Percentiles rank a stretch among this genome's conserved stretches.
phyloP scores from a whole-genome alignment of 805 yeast species.

The Zygosaccharomyces rouxii region DNA sequence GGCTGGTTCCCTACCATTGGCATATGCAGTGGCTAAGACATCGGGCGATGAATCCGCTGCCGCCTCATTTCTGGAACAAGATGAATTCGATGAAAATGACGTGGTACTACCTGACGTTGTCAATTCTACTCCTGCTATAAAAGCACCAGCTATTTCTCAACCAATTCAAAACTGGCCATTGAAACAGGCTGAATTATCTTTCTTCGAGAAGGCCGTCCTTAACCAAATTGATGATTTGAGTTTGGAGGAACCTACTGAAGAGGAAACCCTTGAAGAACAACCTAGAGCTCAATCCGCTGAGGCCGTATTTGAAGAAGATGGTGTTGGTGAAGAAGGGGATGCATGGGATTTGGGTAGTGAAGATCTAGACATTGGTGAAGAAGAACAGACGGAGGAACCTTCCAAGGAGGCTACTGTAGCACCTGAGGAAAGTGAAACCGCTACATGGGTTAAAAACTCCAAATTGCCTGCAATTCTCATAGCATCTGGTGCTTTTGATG shows the following conservation, averaged over 20 bases:
- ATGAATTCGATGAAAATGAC: slow-evolving; percentile 61
- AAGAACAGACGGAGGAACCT: slow-evolving; percentile 43
- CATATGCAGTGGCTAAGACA: slow-evolving; percentile 87
- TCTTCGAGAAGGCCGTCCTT: slow-evolving; percentile 76
- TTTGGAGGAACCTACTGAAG: slow-evolving; percentile 39
- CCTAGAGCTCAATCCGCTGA: slow-evolving; percentile 35
- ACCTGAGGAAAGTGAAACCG: slow-evolving; percentile 53
- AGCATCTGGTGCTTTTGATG: slow-evolving; percentile 95
- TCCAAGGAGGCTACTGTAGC: slow-evolving; percentile 30
- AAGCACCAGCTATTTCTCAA: slow-evolving; percentile 47
- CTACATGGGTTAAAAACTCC: slow-evolving; percentile 82
- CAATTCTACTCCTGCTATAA: slow-evolving; percentile 41
- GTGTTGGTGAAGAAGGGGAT: slow-evolving; percentile 52
- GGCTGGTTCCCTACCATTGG: slow-evolving; percentile 81
- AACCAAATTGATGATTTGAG: slow-evolving; percentile 70
- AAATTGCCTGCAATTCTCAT: slow-evolving; percentile 86
- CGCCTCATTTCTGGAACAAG: slow-evolving; percentile 60
- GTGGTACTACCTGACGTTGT: slow-evolving; percentile 55
- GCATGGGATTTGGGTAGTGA: slow-evolving; percentile 85
- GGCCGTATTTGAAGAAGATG: slow-evolving; percentile 41
- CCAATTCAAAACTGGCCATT: slow-evolving; percentile 73
- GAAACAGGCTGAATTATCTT: slow-evolving; percentile 63
- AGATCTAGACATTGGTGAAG: slow-evolving; percentile 65
- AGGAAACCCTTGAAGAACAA: slow-evolving; percentile 24
- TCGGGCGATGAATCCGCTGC: slow-evolving; percentile 79